phyloP scores from a whole-genome alignment of 1,139 yeast genomes.

The Kurtzmaniella natalensis region DNA sequence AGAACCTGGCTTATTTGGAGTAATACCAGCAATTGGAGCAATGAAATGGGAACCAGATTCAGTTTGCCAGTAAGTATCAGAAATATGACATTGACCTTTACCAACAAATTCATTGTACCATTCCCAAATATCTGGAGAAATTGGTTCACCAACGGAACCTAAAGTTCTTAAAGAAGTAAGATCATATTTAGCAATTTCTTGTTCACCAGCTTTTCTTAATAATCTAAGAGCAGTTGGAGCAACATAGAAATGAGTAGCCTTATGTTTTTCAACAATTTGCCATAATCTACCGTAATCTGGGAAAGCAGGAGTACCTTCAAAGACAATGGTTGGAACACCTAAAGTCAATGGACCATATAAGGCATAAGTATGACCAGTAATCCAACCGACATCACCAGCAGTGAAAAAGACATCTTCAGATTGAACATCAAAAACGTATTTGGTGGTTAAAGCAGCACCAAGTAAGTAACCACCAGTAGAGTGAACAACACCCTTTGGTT shows the following conservation, averaged over 20 bases:
- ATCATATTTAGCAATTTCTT: constrained; percentile 79
- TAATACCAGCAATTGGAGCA: constrained; percentile 92
- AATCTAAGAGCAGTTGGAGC: constrained; percentile 98
- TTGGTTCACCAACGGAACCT: constrained; percentile 99
- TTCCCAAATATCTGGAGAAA: constrained; percentile 97
- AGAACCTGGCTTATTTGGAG: constrained; percentile 96
- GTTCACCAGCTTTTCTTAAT: constrained; percentile 90
- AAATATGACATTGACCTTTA: constrained; percentile 76
- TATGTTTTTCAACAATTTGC: constrained; percentile 91
- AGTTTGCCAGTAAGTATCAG: constrained; percentile 99
- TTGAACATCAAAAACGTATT: constrained; percentile 89
- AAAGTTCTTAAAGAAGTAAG: constrained; percentile 86
- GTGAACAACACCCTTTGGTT: constrained; percentile 98
- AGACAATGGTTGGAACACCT: constrained; percentile 88
- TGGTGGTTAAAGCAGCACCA: constrained; percentile 93
- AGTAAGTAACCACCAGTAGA: constrained; percentile 89
- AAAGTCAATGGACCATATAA: constrained; percentile 86
- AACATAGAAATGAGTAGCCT: constrained; percentile 94
- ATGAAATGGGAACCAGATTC: constrained; percentile 96
- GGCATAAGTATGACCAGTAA: constrained; percentile 96
- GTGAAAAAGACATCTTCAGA: constrained; percentile 87
- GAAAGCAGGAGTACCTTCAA: constrained; percentile 97
- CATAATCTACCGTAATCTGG: constrained; percentile 96
- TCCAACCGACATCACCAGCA: constrained; percentile 99
- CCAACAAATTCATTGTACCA: constrained; percentile 96